Conservation (phyloP, 192 early-diverging fungal genomes). For the Coemansia sp. region DNA sequence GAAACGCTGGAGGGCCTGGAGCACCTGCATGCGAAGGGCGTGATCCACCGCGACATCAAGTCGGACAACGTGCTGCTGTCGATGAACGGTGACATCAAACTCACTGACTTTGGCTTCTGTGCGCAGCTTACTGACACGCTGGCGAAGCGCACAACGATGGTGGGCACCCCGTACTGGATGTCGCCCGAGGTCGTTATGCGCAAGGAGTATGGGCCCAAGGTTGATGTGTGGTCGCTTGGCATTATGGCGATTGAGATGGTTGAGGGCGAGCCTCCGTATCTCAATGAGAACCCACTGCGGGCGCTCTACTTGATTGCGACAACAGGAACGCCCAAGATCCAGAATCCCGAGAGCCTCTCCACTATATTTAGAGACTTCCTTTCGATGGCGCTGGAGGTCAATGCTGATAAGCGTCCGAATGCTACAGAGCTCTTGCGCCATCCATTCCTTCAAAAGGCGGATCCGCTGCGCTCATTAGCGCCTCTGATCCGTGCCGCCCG, state of each 20-base stretch:
- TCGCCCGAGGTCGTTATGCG: conserved; percentile 94
- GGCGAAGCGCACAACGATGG: conserved; percentile 82
- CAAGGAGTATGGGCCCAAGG: conserved; percentile 88
- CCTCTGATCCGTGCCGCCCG: conserved; percentile 78
- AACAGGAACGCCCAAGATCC: conserved; percentile 88
- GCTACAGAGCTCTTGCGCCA: conserved; percentile 80
- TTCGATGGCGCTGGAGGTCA: conserved; percentile 75
- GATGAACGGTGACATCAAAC: conserved; percentile 74
- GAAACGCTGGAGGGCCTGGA: conserved; percentile 79
- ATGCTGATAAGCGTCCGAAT: conserved; percentile 75
- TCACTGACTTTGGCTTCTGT: conserved; percentile 91
- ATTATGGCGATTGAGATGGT: conserved; percentile 99
- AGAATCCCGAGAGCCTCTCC: conserved; percentile 81
- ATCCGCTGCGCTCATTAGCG: conserved; percentile 74
- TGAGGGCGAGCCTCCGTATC: conserved; percentile 95
- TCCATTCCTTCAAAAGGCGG: conserved; percentile 82
- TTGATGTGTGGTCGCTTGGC: conserved; percentile 97
- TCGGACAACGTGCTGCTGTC: conserved; percentile 81
- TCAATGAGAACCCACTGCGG: conserved; percentile 89
- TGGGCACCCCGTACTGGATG: conserved; percentile 97
- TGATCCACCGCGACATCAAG: conserved; percentile 87
- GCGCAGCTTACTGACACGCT: conserved; percentile 78
- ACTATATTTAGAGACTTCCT: conserved; percentile 85
- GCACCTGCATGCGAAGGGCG: conserved; percentile 72
- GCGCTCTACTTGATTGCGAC: conserved; percentile 95